Evolutionary conservation across 116 monocot genomes (phyloP), one percentile per base, ranked within the genome.

Genomic region (Phalaenopsis hybrid): DNA sequence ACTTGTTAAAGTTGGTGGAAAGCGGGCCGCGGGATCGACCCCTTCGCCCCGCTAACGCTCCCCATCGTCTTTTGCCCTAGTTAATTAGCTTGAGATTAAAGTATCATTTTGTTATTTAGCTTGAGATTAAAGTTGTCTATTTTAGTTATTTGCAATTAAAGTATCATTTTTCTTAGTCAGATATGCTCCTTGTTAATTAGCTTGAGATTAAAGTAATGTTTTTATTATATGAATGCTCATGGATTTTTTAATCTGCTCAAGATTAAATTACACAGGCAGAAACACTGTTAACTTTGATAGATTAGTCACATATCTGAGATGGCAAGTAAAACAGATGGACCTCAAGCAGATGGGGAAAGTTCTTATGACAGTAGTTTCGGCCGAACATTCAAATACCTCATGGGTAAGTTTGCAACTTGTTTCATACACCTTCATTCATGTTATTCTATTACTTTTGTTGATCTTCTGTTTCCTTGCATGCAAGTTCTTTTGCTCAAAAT

Each of bases 371-470:
- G 69, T n/a, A 84, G 67, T 84, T 79, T 89, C 44, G 84, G 69
- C 79, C 79, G 78, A 59, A 89, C 89, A 45, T 89, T 89, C 81
- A 84, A 89, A 63, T 89, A 84, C 79, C 89, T 89, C 23, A 86
- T 86, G 81, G 89, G 89, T 89, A 8, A 17, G 72, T 89, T 65
- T 5, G 15, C 44, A 23, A 23, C 8, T 61, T 45, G 15, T 18
- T 72, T 72, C 0, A 8, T 31, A 3, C 34, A 28, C 72, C 25
- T 63, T 57, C 75, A 75, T 37, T 50, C 48, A 18, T 44, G 13
- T 50, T 33, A 4, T 34, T 44, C 51, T 13, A 57, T 59, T 44
- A 61, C 20, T 17, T 23, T 33, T 49, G 3, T 65, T 44, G 20
- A 20, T 75, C 16, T 75, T 75, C 2, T 4, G 6, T 45, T 75